Base-by-base conservation (phyloP, 2,329 filamentous ascomycete genomes). In the Diaporthe helianthi region DNA sequence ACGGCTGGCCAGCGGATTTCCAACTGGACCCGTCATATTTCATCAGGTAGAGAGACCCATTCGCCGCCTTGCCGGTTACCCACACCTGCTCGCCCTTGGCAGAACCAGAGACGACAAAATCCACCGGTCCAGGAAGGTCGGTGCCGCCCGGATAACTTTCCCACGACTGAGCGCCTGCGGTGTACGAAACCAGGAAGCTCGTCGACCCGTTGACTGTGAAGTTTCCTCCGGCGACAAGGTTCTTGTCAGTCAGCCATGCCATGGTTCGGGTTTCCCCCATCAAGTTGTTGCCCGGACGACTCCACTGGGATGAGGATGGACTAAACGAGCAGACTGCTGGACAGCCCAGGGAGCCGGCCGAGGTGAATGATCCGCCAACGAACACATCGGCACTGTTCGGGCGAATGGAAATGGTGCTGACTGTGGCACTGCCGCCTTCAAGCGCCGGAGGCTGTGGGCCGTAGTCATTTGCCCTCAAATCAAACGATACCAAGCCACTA, bases 301-400 rank as follows among this genome's bases (percentile, higher is more conserved):
- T 91, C 95, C 95, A 99, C 75, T 94, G 91, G 17, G 85, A 86
- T 5, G 85, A 85, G 9, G 87, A 82, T 2, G 90, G 88, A 76
- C 92, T 90, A 81, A 92, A 97, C 70, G 91, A 83, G 80, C 96
- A 99, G 29, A 99, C 87, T 55, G 89, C 90, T 4, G 91, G 89
- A 77, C 96, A 99, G 51, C 88, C 90, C 36, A 98, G 86, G 5
- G 91, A 90, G 33, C 96, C 96, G 22, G 94, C 96, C 38, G 87
- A 88, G n/a, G 88, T 84, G 76, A 98, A 99, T 12, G 87, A 89
- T 38, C 96, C 96, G 46, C 92, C 95, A 38, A 99, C 92, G 76
- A 92, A 99, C 15, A 99, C 85, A 63, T 96, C 89, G 1, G 86
- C 84, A 22, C 89, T 89, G 67, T 86, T 87, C 0, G 93, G 92